Evolutionary conservation across 768 basidiomycete species (phyloP).

Genomic region (Cyclocybe aegerita): DNA sequence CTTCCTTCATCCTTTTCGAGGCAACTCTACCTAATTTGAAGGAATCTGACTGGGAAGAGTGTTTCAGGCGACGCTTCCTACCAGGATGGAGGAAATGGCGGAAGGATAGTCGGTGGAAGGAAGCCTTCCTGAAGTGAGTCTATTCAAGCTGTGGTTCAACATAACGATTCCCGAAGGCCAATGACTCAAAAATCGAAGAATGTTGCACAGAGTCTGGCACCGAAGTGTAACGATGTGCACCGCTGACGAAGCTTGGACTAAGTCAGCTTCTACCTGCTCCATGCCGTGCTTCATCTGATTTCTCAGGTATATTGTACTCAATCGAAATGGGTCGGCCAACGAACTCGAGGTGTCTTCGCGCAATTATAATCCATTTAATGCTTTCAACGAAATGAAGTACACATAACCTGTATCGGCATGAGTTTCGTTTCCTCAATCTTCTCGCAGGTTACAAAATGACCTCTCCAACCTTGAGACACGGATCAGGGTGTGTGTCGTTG

Average conservation of each 20-base stretch:
- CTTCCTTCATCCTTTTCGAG: conserved; percentile 66
- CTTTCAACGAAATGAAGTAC: conserved; percentile 82
- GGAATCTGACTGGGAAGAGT: conserved; percentile 72
- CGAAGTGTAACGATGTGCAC: conserved; percentile 70
- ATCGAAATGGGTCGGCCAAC: conserved; percentile 75
- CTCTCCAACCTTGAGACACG: conserved; percentile 66
- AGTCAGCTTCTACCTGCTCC: conserved; percentile 37
- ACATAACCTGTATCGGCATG: background rate
- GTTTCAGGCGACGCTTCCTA: conserved; percentile 67
- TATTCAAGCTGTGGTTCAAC: background rate
- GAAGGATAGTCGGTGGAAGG: conserved; percentile 63
- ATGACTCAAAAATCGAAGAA: conserved; percentile 31
- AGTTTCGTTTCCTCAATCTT: background rate
- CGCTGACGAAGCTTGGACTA: conserved; percentile 81
- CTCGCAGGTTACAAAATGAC: conserved; percentile 61
- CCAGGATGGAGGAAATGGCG: conserved; percentile 78
- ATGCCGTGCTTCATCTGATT: conserved; percentile 9
- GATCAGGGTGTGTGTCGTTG: conserved; percentile 49
- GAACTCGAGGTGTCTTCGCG: conserved; percentile 68
- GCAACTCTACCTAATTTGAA: conserved; percentile 68
- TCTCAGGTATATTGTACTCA: conserved; percentile 68
- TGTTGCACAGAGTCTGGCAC: conserved; percentile 67
- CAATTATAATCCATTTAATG: conserved; percentile 58
- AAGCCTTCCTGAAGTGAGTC: conserved; percentile 63
- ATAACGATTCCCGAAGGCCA: no score